A percentile compares a stretch with the other conserved stretches of the same genome.
Conservation (phyloP, 2,329 filamentous ascomycete genomes). For the Aspergillus spinulosporus region DNA sequence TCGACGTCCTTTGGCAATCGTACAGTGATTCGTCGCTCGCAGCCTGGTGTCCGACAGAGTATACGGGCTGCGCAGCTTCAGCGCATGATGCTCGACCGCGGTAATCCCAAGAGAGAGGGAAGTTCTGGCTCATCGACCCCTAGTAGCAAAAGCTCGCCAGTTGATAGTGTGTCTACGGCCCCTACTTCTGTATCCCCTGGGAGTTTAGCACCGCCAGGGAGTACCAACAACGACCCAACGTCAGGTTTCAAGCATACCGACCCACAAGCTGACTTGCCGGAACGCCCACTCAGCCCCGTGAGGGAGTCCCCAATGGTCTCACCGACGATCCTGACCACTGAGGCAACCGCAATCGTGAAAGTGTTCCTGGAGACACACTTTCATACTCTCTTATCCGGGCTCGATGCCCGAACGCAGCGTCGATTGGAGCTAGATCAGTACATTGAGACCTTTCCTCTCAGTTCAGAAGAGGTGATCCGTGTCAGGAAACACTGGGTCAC, state of each 20-base stretch:
- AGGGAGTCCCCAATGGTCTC: conserved; percentile 17
- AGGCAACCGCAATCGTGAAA: conserved; percentile 77
- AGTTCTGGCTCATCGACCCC: conserved; percentile 37
- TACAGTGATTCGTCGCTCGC: conserved; percentile 43
- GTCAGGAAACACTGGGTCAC: conserved; percentile 61
- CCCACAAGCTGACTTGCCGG: conserved; percentile 2
- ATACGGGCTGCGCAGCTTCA: conserved; percentile 27
- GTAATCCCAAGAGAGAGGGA: conserved; percentile 32
- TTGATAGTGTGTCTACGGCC: conserved; percentile 35
- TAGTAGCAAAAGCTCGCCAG: conserved; percentile 32
- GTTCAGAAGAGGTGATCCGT: conserved; percentile 56
- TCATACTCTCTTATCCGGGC: conserved; percentile 63
- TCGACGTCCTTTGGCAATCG: conserved; percentile 42
- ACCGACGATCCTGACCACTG: conserved; percentile 61
- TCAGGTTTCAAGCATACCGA: conserved; percentile 1
- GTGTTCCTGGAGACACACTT: conserved; percentile 84
- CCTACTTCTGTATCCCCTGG: conserved; percentile 32
- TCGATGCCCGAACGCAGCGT: conserved; percentile 62
- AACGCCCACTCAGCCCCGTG: conserved; percentile 12
- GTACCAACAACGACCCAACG: conserved; percentile 2
- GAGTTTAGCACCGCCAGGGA: conserved; percentile 18
- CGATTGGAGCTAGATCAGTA: conserved; percentile 63
- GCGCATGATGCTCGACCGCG: neutral
- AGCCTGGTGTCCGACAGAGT: conserved; percentile 36
- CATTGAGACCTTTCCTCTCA: conserved; percentile 59